A percentile compares a stretch with the other conserved stretches of the same genome.
Evolutionary conservation across 306 rosid species (phyloP).

Genomic region (Adenanthera pavonina): DNA sequence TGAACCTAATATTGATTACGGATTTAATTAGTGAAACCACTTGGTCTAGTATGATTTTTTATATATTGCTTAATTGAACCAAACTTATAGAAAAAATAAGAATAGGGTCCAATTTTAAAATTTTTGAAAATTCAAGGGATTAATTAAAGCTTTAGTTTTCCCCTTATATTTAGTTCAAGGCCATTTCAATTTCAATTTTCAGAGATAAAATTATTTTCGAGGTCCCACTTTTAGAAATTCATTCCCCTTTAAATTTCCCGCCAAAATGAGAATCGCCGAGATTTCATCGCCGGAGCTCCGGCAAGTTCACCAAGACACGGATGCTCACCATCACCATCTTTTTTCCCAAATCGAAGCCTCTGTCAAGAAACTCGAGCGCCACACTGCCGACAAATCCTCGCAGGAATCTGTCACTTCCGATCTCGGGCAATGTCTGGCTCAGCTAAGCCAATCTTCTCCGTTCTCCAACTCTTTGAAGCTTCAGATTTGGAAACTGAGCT

Average conservation of each 20-base stretch:
- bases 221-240: not conserved
- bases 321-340: conserved; percentile 41
- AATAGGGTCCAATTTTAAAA: no score
- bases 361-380: conserved; percentile 62
- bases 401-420: conserved; percentile 47
- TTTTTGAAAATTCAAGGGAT: no score
- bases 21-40: no score
- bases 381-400: conserved; percentile 40
- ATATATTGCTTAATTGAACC: no score
- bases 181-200: not conserved
- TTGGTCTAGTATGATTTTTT: no score
- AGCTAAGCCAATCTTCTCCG: conserved; percentile 58
- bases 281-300: conserved; percentile 59
- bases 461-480: conserved; percentile 68
- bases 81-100: no score
- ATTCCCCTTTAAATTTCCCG: conserved; percentile 50
- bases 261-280: conserved; percentile 91
- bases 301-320: conserved; percentile 42
- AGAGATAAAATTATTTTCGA: not conserved
- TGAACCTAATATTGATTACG: no score
- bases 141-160: no score
- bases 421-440: conserved; percentile 59
- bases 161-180: not conserved
- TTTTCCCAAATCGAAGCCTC: conserved; percentile 66
- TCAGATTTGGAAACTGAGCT: conserved; percentile 85